Base-by-base conservation (phyloP, 108 stramenopile genomes). In the Stephanodiscus minutulus region DNA sequence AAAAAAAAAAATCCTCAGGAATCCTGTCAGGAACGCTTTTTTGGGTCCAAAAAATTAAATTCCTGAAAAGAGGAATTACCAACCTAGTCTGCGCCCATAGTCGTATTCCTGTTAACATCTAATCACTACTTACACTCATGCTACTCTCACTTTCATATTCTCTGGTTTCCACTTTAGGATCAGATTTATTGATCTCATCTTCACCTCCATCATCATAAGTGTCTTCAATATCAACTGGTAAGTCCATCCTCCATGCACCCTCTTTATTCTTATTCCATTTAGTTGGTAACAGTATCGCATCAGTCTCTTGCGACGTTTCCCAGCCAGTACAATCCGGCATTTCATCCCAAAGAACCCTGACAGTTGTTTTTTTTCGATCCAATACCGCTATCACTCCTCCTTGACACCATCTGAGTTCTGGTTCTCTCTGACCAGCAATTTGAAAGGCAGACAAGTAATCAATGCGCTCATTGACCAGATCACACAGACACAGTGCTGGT, bases 171-270 rank as follows among this genome's bases (percentile, higher is more conserved):
- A 18, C 47, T 2, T 48, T 1, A 48, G 5, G 7, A 48, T 48
- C 47, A 48, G 15, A 48, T 6, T 18, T 6, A 6, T 48, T 18
- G 47, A 2, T 48, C 7, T 18, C 6, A 6, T 48, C 47, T 1
- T 18, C 47, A 48, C 18, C 2, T 48, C 7, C 47, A 48, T 48
- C 47, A 18, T 48, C 47, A 18, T 2, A 15, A 3, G 5, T 48
- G 47, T 48, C n/a, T n/a, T n/a, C 53, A 18, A 54, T 24, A 22
- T 54, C 53, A 24, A 54, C 20, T 22, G n/a, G 21, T 24, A 54
- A 3, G 24, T 54, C 53, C 53, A 54, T 54, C 24, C 53, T 54
- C 53, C 53, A 54, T 54, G 53, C n/a, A 54, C 53, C 61, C 10
- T 62, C 41, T 2, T 21, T 35, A 28, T 62, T n/a, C 18, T 62